These are phyloP conservation scores for Microdochium paspali DNA, from an alignment of 2,329 filamentous ascomycete genomes.

Conservation along the genomic window DNA sequence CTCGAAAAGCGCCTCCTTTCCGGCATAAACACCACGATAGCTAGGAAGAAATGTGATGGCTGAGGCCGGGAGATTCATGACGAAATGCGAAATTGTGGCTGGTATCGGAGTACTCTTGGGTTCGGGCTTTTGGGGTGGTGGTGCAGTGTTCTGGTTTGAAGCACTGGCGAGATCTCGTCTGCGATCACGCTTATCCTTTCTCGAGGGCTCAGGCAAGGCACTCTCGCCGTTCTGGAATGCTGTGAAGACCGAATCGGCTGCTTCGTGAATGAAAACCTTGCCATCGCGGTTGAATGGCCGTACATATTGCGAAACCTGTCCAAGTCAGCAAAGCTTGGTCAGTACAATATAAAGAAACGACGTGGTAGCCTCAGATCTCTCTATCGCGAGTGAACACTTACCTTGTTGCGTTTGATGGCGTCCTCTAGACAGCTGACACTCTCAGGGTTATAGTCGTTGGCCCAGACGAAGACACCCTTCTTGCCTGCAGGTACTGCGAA, in stretches of 20 bases:
- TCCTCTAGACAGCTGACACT: constrained; percentile 65
- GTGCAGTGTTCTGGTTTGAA: constrained; percentile 3
- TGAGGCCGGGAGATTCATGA: constrained; percentile 93
- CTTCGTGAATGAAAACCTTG: constrained; percentile 64
- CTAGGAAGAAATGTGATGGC: constrained; percentile 71
- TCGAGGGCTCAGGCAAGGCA: constrained; percentile 42
- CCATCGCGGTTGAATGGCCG: constrained; percentile 76
- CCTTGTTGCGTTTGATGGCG: constrained; percentile 72
- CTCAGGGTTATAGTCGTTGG: constrained; percentile 93
- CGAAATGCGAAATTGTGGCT: constrained; percentile 77
- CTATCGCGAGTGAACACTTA: constrained; percentile 25
- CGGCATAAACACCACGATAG: constrained; percentile 76
- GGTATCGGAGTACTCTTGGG: constrained; percentile 44
- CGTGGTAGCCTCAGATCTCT: constrained; percentile 4
- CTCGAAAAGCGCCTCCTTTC: constrained; percentile 55
- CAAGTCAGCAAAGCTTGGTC: background rate
- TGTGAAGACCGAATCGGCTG: constrained; percentile 50
- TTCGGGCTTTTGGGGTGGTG: constrained; percentile 22
- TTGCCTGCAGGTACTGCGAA: constrained; percentile 90
- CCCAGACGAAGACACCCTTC: constrained; percentile 86
- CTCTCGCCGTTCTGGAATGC: constrained; percentile 42
- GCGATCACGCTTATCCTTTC: constrained; percentile 28
- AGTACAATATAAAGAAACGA: background rate
- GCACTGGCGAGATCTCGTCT: constrained; percentile 14
- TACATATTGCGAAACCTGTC: constrained; percentile 57